phyloP scores from a whole-genome alignment of 2,329 filamentous ascomycete species.

The Pseudopyrenochaeta lycopersici region DNA sequence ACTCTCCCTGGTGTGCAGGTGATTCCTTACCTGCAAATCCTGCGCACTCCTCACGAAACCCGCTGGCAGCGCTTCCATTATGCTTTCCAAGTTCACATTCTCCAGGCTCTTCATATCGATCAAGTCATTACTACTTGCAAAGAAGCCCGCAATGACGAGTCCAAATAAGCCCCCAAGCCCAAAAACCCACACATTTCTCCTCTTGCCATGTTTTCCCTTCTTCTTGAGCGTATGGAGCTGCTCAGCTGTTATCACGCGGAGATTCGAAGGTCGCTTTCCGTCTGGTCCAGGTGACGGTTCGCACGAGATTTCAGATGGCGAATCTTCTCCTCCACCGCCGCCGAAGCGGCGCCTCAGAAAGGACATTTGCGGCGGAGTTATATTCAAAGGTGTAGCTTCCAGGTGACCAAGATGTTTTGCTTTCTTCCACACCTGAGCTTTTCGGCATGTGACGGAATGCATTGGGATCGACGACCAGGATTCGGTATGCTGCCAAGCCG shows the following conservation, averaged over 20 bases:
- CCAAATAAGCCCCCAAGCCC: conserved; percentile 89
- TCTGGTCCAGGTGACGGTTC: conserved; percentile 47
- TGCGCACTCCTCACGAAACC: conserved; percentile 85
- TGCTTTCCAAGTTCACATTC: conserved; percentile 79
- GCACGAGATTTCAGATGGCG: conserved; percentile 47
- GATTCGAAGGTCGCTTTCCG: conserved; percentile 51
- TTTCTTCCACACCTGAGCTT: not conserved
- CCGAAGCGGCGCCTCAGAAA: conserved; percentile 49
- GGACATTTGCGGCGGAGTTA: conserved; percentile 36
- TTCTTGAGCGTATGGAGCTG: conserved; percentile 60
- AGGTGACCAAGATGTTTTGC: not conserved
- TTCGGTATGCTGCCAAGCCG: not conserved
- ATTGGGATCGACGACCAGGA: conserved; percentile 10
- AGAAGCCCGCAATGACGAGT: conserved; percentile 86
- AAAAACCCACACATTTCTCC: conserved; percentile 84
- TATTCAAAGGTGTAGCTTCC: not conserved
- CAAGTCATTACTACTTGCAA: conserved; percentile 87
- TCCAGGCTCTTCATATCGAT: conserved; percentile 80
- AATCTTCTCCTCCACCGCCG: conserved; percentile 32
- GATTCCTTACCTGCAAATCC: conserved; percentile 74
- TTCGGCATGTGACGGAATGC: conserved; percentile 20
- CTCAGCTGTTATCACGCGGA: conserved; percentile 61
- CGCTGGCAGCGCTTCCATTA: conserved; percentile 88
- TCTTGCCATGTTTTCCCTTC: conserved; percentile 63
- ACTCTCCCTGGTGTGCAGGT: not conserved